These are phyloP conservation scores for Boletus tomentosulus DNA, from an alignment of 768 basidiomycete species.

Conservation along the genomic window DNA sequence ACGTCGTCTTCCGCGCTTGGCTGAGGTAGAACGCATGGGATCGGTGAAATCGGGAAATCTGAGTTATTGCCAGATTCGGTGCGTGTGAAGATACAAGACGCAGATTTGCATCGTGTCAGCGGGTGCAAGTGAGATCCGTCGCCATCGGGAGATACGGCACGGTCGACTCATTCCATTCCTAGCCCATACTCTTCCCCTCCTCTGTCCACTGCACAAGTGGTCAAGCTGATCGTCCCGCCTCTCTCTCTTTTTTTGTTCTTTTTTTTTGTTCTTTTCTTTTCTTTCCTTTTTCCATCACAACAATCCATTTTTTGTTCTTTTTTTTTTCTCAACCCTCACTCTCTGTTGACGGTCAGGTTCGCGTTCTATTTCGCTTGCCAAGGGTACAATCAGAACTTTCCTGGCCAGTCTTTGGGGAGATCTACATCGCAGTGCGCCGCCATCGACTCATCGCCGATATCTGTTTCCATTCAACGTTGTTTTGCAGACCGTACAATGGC, in stretches of 20 bases:
- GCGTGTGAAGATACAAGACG: slow-evolving; percentile 25
- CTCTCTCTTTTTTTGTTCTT: slow-evolving; percentile 12
- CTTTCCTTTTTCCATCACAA: neutral
- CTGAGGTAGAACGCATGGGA: slow-evolving; percentile 4
- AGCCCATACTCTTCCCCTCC: slow-evolving; percentile 4
- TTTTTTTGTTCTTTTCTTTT: neutral
- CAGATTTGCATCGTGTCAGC: slow-evolving; percentile 32
- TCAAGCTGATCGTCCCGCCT: slow-evolving; percentile 2
- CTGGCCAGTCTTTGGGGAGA: slow-evolving; percentile 6
- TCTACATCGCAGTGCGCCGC: slow-evolving; percentile 17
- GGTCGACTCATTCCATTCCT: slow-evolving; percentile 33
- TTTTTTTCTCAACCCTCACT: neutral
- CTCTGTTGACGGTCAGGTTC: neutral
- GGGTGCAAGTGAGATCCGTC: slow-evolving; percentile 43
- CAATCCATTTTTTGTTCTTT: neutral
- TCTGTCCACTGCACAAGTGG: slow-evolving; percentile 1
- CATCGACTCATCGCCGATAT: slow-evolving; percentile 20
- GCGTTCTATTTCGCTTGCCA: neutral
- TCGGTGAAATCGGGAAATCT: slow-evolving; percentile 31
- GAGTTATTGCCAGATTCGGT: slow-evolving; percentile 11
- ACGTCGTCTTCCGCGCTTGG: slow-evolving; percentile 16
- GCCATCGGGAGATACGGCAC: slow-evolving; percentile 63
- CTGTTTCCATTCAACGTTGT: slow-evolving; percentile 13
- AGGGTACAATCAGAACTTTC: neutral
- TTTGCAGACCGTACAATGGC: slow-evolving; percentile 35